A percentile compares a stretch with the other conserved stretches of the same genome.
phyloP scores from a whole-genome alignment of 1,139 yeast species.

The Candida tropicalis region DNA sequence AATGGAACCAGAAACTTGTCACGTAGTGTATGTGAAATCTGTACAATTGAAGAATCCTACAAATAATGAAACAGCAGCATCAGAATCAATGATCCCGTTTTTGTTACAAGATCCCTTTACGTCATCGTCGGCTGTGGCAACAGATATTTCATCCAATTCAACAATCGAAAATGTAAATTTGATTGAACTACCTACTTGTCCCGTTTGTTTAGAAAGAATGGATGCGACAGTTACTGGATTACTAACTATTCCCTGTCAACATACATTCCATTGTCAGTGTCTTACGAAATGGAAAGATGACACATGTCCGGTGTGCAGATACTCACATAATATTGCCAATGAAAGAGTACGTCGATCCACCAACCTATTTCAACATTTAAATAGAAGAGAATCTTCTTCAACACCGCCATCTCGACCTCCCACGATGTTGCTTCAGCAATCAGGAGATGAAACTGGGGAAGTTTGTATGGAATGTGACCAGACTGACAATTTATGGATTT shows the following conservation, averaged over 20 bases:
- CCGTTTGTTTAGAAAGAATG: slow-evolving; percentile 90
- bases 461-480: slow-evolving; percentile 40
- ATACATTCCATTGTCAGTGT: slow-evolving; percentile 91
- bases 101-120: slow-evolving; percentile 77
- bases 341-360: slow-evolving; percentile 38
- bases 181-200: slow-evolving; percentile 86
- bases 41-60: slow-evolving; percentile 34
- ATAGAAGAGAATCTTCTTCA: slow-evolving; percentile 14
- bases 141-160: background rate
- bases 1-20: slow-evolving; percentile 89
- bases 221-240: slow-evolving; percentile 82
- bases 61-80: slow-evolving; percentile 21
- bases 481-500: slow-evolving; percentile 42
- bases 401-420: slow-evolving; percentile 6
- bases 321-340: slow-evolving; percentile 54
- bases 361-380: slow-evolving; percentile 36
- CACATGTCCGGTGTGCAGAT: slow-evolving; percentile 89
- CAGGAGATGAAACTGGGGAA: slow-evolving; percentile 22
- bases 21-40: slow-evolving; percentile 69
- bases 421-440: slow-evolving; percentile 6
- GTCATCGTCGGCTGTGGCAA: slow-evolving; percentile 14
- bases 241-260: slow-evolving; percentile 88
- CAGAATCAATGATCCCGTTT: slow-evolving; percentile 57
- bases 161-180: slow-evolving; percentile 17
- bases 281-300: slow-evolving; percentile 89